A percentile compares a stretch with the other conserved stretches of the same genome.
phyloP scores from a whole-genome alignment of 306 rosid species.

The Cicer yamashitae region DNA sequence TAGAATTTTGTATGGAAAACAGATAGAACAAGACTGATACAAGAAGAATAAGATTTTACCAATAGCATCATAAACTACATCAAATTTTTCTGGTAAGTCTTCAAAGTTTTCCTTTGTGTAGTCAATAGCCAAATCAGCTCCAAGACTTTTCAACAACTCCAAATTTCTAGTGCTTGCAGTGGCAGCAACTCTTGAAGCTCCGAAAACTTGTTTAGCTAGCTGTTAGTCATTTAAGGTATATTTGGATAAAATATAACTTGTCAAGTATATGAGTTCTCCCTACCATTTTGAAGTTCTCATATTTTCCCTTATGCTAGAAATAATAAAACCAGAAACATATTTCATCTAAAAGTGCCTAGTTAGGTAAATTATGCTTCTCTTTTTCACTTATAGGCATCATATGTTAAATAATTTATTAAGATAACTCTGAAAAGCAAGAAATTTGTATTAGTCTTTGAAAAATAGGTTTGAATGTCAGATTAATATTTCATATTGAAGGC shows the following conservation, averaged over 20 bases:
- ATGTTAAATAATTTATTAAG: too few relatives aligned
- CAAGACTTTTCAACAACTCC: conserved; percentile 82
- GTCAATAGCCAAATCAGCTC: conserved; percentile 89
- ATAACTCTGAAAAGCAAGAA: background rate
- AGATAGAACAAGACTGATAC: background rate
- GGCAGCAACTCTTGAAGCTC: conserved; percentile 91
- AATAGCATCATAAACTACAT: conserved; percentile 86
- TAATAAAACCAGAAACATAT: conserved; percentile 15
- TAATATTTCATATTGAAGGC: too few relatives aligned
- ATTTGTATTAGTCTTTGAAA: too few relatives aligned
- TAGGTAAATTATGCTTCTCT: conserved; percentile 10
- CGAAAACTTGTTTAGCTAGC: conserved; percentile 93
- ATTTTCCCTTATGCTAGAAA: conserved; percentile 6
- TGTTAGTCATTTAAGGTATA: conserved; percentile 42
- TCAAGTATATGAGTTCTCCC: conserved; percentile 9
- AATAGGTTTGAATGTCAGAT: too few relatives aligned
- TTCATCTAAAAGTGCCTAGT: background rate
- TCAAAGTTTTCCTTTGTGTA: conserved; percentile 87
- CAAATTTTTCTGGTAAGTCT: conserved; percentile 84
- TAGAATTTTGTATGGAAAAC: conserved; percentile 12
- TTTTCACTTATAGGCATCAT: background rate
- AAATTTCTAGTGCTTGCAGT: conserved; percentile 82
- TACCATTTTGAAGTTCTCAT: conserved; percentile 2
- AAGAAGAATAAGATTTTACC: conserved; percentile 55
- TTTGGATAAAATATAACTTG: conserved; percentile 1